Conservation (phyloP, 805 yeast genomes). For the Ogataea sp. region DNA sequence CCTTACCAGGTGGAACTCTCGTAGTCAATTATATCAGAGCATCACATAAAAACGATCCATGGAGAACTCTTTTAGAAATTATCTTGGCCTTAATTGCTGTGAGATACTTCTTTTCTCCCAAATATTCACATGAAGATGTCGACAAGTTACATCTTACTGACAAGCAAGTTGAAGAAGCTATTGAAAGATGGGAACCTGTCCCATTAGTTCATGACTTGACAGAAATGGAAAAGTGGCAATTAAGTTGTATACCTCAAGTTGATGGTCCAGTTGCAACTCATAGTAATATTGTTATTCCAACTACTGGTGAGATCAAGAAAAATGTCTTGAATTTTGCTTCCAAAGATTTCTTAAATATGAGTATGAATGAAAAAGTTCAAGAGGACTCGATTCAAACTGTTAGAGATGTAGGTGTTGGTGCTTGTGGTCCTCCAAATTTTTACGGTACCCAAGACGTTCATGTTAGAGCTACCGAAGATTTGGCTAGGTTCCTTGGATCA, state of each 20-base stretch:
- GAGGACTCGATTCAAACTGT: constrained; percentile 51
- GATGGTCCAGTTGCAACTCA: constrained; percentile 41
- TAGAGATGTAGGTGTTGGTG: constrained; percentile 81
- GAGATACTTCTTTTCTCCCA: constrained; percentile 72
- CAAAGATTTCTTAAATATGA: constrained; percentile 62
- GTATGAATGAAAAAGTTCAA: constrained; percentile 37
- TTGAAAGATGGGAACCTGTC: constrained; percentile 90
- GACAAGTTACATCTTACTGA: no score
- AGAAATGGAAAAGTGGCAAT: constrained; percentile 50
- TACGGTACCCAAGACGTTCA: constrained; percentile 95
- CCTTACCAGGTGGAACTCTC: constrained; percentile 49
- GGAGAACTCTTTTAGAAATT: constrained; percentile 77
- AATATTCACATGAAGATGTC: constrained; percentile 67
- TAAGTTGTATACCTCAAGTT: constrained; percentile 56
- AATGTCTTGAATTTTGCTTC: constrained; percentile 61
- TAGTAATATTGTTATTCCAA: constrained; percentile 22
- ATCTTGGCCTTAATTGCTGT: constrained; percentile 73
- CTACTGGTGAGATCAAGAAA: constrained; percentile 10
- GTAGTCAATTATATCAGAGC: constrained; percentile 66
- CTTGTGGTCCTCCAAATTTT: constrained; percentile 97
- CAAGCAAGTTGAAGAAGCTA: no score
- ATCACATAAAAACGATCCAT: constrained; percentile 90
- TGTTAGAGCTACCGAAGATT: constrained; percentile 63
- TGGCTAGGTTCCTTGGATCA: constrained; percentile 68
- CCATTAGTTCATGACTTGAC: constrained; percentile 57